Evolutionary conservation across 345 rosid species (phyloP).

Genomic region (Passiflora organensis): DNA sequence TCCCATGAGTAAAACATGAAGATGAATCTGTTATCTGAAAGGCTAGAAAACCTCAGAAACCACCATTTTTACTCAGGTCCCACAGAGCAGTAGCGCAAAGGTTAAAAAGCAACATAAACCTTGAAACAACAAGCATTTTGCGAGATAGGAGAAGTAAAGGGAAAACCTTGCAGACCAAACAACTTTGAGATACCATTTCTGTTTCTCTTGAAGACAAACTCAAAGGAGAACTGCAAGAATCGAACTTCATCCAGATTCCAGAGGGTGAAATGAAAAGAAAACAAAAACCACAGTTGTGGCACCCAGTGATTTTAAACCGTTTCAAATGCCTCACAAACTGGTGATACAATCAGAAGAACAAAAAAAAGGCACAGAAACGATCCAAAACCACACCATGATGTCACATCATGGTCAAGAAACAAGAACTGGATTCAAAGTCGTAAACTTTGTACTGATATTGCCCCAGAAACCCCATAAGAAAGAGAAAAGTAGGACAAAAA

Average conservation of each 20-base stretch:
- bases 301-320: too few species aligned
- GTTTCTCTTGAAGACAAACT: neutral
- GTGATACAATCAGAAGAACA: neutral
- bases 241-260: neutral
- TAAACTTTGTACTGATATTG: neutral
- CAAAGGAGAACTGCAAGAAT: neutral
- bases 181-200: neutral
- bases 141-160: neutral
- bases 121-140: too few species aligned
- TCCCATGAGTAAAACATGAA: too few species aligned
- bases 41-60: neutral
- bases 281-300: neutral
- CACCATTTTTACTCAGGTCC: too few species aligned
- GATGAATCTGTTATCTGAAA: too few species aligned
- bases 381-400: neutral
- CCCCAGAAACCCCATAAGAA: neutral
- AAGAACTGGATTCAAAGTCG: conserved; percentile 3
- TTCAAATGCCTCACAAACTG: too few species aligned
- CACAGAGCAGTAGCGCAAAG: too few species aligned
- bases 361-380: neutral
- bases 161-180: neutral
- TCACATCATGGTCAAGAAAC: neutral
- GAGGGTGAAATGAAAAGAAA: too few species aligned
- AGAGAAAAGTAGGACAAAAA: neutral
- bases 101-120: too few species aligned